These are phyloP conservation scores for Larix sibirica DNA, from an alignment of 83 land plant species.

Conservation along the genomic window DNA sequence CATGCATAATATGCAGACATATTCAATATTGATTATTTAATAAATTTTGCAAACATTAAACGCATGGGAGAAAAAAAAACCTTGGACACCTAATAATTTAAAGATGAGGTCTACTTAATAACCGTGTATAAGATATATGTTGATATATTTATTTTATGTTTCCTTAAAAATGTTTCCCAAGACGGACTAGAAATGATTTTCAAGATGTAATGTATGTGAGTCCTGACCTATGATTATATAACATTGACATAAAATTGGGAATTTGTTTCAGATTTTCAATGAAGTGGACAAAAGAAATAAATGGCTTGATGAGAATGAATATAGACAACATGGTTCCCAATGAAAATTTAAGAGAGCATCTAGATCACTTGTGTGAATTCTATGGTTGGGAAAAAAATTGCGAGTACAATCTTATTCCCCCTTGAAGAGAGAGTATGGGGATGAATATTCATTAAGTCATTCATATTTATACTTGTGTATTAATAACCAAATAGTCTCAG, in stretches of 20 bases:
- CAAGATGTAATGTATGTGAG: neutral
- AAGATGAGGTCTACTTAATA: conserved; percentile 55
- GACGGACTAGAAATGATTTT: neutral
- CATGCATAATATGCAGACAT: neutral
- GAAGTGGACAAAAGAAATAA: conserved; percentile 46
- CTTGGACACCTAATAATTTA: conserved; percentile 61
- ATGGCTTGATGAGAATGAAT: conserved; percentile 66
- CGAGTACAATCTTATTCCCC: too few relatives aligned
- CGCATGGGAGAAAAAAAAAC: conserved; percentile 66
- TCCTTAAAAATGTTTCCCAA: neutral
- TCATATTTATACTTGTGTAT: too few relatives aligned
- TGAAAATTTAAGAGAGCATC: too few relatives aligned
- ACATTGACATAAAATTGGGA: neutral
- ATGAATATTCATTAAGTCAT: too few relatives aligned
- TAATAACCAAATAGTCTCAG: too few relatives aligned
- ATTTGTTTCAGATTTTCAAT: conserved; percentile 41
- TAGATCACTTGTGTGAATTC: too few relatives aligned
- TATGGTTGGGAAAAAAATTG: too few relatives aligned
- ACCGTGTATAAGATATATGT: neutral
- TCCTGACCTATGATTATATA: neutral
- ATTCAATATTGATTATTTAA: neutral
- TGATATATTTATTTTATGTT: neutral
- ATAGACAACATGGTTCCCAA: too few relatives aligned
- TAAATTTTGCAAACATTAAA: conserved; percentile 45
- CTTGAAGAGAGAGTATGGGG: too few relatives aligned